These are phyloP conservation scores for Amanita brunnescens DNA, from an alignment of 768 basidiomycete genomes.

Conservation along the genomic window DNA sequence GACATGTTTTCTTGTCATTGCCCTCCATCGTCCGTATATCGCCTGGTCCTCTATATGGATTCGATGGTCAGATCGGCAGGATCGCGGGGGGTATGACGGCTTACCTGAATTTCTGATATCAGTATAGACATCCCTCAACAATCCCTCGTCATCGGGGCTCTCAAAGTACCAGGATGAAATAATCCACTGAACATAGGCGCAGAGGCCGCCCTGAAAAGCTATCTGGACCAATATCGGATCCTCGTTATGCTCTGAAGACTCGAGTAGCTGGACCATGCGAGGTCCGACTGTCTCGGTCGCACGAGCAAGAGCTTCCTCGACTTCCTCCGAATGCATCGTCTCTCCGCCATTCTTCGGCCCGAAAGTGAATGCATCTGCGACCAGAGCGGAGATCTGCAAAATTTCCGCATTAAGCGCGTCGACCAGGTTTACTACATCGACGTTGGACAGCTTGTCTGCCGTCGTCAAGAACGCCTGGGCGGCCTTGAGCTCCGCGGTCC, in stretches of 20 bases:
- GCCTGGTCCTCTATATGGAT: conserved; percentile 35
- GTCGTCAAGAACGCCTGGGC: conserved; percentile 41
- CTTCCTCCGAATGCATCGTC: conserved; percentile 16
- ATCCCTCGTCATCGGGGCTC: conserved; percentile 36
- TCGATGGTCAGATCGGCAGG: not conserved
- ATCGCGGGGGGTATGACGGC: conserved; percentile 3
- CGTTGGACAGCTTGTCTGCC: conserved; percentile 36
- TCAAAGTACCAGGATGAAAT: conserved; percentile 44
- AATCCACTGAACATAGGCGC: conserved; percentile 41
- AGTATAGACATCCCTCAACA: conserved; percentile 33
- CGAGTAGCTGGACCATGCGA: conserved; percentile 31
- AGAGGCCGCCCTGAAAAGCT: conserved; percentile 36
- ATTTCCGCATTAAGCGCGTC: conserved; percentile 41
- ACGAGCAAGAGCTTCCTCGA: conserved; percentile 18
- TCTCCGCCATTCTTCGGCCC: conserved; percentile 15
- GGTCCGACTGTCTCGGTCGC: conserved; percentile 25
- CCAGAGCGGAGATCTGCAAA: conserved; percentile 38
- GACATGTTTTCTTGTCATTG: conserved; percentile 41
- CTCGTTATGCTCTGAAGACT: conserved; percentile 27
- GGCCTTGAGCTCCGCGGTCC: conserved; percentile 40
- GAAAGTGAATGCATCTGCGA: conserved; percentile 35
- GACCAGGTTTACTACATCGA: conserved; percentile 39
- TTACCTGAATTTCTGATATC: conserved; percentile 35
- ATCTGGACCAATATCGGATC: conserved; percentile 35
- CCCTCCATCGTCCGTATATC: conserved; percentile 47